Base-by-base conservation (phyloP, 495 filamentous ascomycete genomes). In the Tuber umbilicatum region DNA sequence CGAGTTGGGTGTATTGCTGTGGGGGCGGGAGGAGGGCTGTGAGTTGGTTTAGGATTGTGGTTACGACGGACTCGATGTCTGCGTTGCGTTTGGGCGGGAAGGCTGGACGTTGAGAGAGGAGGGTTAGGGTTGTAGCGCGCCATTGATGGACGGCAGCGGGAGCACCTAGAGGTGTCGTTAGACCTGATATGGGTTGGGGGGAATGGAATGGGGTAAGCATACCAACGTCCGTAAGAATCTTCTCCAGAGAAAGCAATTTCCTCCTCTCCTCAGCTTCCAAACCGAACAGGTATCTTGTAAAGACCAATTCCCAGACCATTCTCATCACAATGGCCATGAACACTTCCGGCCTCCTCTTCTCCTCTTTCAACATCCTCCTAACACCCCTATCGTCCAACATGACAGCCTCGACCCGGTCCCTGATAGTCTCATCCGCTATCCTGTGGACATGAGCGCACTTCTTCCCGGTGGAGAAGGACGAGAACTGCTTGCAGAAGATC, bases 281-380 rank as follows among this genome's bases (percentile, higher is more conserved):
- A 76, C 96, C 95, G 81, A 99, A 98, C 47, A 99, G 89, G 82
- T 98, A 99, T 73, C 96, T 90, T 17, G 94, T 97, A 83, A 99
- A 99, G 82, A 99, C 90, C 81, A 92, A 97, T 82, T 98, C 94
- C 93, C 93, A 97, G 47, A 98, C 89, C 92, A 99, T 97, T 68
- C 90, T 94, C 93, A 97, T 98, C 76, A 93, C 90, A 78, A 98
- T 92, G 38, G 92, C 94, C 92, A 97, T 97, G 85, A 98, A 96
- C 45, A 97, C 91, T 84, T 97, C 93, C 47, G 93, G 89, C 70
- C 95, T 89, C 74, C 88, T 89, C 71, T 95, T 91, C 67, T 96
- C 91, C 81, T 98, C 96, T 75, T 87, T 87, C 19, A 99, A 89
- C 82, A 94, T 94, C 70, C 85, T 85, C 79, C 98, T 92, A 37